Evolutionary conservation across 1,139 yeast genomes (phyloP).

Genomic region (Lodderomyces orthopsilosis): DNA sequence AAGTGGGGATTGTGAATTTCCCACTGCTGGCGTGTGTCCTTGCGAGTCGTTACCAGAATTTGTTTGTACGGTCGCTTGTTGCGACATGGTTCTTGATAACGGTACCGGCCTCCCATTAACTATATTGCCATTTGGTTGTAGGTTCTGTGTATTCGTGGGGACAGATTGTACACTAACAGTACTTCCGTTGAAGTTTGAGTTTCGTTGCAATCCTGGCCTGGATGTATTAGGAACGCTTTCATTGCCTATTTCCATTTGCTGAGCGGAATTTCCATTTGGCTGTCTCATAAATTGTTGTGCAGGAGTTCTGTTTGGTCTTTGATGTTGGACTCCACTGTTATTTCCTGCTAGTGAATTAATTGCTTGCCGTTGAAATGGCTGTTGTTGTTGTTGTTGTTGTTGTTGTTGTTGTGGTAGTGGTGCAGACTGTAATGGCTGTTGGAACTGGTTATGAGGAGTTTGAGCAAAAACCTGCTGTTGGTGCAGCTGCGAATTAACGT

Average conservation of each 20-base stretch:
- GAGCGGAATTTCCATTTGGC: neutral
- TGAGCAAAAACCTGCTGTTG: slow-evolving; percentile 13
- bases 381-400: slow-evolving; percentile 5
- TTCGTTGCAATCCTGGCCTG: slow-evolving; percentile 12
- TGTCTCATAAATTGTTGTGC: neutral
- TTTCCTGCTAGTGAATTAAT: neutral
- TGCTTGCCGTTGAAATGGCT: neutral
- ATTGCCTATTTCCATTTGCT: neutral
- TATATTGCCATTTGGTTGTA: neutral
- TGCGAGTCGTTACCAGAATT: slow-evolving; percentile 13
- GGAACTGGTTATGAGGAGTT: slow-evolving; percentile 13
- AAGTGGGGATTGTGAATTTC: slow-evolving; percentile 6
- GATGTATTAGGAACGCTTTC: neutral
- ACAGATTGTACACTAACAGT: slow-evolving; percentile 7
- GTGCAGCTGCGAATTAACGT: slow-evolving; percentile 6
- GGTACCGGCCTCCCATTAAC: neutral
- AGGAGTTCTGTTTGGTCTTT: neutral
- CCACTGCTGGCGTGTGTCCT: slow-evolving; percentile 16
- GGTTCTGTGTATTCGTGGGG: slow-evolving; percentile 2
- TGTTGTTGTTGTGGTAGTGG: slow-evolving; percentile 5
- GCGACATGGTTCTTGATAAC: neutral
- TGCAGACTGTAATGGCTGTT: slow-evolving; percentile 9
- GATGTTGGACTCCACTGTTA: neutral
- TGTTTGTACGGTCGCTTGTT: slow-evolving; percentile 5
- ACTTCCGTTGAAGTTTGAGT: slow-evolving; percentile 10